Evolutionary conservation across 2,329 filamentous ascomycete species (phyloP).

Genomic region (Huntiella decipiens): DNA sequence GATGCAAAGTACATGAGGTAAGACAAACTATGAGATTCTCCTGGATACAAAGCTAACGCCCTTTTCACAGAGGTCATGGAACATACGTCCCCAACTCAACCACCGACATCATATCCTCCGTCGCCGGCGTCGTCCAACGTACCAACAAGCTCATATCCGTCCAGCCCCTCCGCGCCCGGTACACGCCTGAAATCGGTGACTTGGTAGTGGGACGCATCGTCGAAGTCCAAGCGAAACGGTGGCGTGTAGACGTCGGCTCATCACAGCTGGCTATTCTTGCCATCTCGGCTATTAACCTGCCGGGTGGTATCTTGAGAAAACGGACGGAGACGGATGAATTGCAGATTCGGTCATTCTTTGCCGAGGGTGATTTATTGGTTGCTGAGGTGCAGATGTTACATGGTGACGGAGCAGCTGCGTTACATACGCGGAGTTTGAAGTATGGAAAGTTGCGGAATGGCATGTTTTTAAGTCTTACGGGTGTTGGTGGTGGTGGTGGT

Average conservation of each 20-base stretch:
- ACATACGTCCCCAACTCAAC: conserved; percentile 52
- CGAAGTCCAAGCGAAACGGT: conserved; percentile 81
- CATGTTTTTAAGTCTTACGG: conserved; percentile 64
- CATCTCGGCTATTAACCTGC: conserved; percentile 80
- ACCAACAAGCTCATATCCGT: conserved; percentile 96
- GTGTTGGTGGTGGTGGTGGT: conserved; percentile 68
- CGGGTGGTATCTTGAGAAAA: conserved; percentile 77
- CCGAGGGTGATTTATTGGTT: conserved; percentile 81
- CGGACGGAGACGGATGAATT: conserved; percentile 91
- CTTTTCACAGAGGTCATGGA: conserved; percentile 58
- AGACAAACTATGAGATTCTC: conserved; percentile 12
- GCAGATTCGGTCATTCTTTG: conserved; percentile 93
- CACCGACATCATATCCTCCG: conserved; percentile 64
- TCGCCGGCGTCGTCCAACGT: conserved; percentile 75
- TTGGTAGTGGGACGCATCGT: conserved; percentile 84
- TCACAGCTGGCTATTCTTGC: conserved; percentile 71
- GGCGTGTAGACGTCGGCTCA: conserved; percentile 87
- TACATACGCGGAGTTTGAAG: conserved; percentile 79
- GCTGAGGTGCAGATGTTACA: conserved; percentile 88
- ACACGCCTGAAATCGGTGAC: conserved; percentile 91
- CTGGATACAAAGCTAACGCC: neutral
- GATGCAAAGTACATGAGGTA: conserved; percentile 94
- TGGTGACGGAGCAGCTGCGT: conserved; percentile 62
- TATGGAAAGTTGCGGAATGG: conserved; percentile 95
- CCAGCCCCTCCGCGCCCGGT: conserved; percentile 73